phyloP scores from a whole-genome alignment of 768 basidiomycete species.

The Leccinellum luteum region DNA sequence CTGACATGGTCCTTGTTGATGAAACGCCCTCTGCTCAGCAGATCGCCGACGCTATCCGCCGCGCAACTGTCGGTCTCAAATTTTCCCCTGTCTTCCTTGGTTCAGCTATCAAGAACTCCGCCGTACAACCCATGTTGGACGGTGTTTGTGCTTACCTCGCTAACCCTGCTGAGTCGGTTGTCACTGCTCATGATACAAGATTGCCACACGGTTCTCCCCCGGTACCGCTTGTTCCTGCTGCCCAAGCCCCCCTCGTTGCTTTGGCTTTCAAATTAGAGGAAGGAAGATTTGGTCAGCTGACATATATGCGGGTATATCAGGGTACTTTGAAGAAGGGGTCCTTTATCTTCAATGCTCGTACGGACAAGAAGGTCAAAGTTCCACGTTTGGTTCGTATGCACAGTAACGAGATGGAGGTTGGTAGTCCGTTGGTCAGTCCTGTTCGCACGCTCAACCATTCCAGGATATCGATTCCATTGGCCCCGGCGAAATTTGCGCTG shows the following conservation, averaged over 20 bases:
- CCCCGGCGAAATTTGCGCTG: constrained; percentile 98
- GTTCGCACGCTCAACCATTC: neutral
- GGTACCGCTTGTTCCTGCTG: constrained; percentile 77
- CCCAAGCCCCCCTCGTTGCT: constrained; percentile 84
- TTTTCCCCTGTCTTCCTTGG: constrained; percentile 98
- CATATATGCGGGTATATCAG: constrained; percentile 98
- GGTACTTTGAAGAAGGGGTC: constrained; percentile 85
- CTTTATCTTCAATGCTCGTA: constrained; percentile 87
- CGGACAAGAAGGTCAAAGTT: constrained; percentile 97
- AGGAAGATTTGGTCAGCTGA: constrained; percentile 94
- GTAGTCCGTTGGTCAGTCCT: constrained; percentile 13
- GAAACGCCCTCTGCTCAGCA: constrained; percentile 68
- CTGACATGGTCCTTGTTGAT: constrained; percentile 87
- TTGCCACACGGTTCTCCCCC: constrained; percentile 61
- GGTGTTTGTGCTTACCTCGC: constrained; percentile 96
- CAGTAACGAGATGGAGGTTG: constrained; percentile 97
- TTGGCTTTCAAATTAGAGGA: constrained; percentile 99
- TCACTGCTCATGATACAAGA: constrained; percentile 81
- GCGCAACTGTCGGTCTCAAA: constrained; percentile 81
- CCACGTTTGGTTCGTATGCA: constrained; percentile 97
- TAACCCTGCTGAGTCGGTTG: constrained; percentile 75
- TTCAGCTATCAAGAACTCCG: constrained; percentile 96
- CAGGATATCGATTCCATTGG: constrained; percentile 92
- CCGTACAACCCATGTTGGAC: constrained; percentile 89
- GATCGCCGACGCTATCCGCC: constrained; percentile 81